Conservation (phyloP, 2,329 filamentous ascomycete genomes). For the Ploettnerulaceae sp. region DNA sequence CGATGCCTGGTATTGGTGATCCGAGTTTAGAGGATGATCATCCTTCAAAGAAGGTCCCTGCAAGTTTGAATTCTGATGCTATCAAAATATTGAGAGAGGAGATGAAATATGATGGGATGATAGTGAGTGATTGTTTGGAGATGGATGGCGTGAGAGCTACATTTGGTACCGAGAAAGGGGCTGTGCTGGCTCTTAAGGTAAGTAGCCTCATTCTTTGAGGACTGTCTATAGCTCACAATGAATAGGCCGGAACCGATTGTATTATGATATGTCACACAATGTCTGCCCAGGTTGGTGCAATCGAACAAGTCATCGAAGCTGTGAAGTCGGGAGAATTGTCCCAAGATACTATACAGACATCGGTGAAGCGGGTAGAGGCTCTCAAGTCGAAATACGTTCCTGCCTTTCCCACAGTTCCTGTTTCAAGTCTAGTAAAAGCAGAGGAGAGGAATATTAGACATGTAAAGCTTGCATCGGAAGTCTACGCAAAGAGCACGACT, state of each 20-base stretch:
- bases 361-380: slow-evolving; percentile 33
- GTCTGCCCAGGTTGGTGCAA: slow-evolving; percentile 38
- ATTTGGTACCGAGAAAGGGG: slow-evolving; percentile 38
- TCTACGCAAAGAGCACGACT: slow-evolving; percentile 39
- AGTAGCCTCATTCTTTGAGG: not conserved
- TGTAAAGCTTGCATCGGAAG: slow-evolving; percentile 30
- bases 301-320: slow-evolving; percentile 37
- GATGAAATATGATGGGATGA: slow-evolving; percentile 40
- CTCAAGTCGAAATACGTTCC: slow-evolving; percentile 36
- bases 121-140: slow-evolving; percentile 42
- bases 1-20: slow-evolving; percentile 33
- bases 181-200: slow-evolving; percentile 37
- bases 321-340: slow-evolving; percentile 35
- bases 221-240: not conserved
- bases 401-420: slow-evolving; percentile 8
- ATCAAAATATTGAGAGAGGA: slow-evolving; percentile 39
- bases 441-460: slow-evolving; percentile 23
- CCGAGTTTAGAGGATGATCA: slow-evolving; percentile 6
- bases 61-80: slow-evolving; percentile 37
- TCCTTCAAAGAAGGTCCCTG: slow-evolving; percentile 32
- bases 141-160: slow-evolving; percentile 41
- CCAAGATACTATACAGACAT: slow-evolving; percentile 33
- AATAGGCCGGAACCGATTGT: slow-evolving; percentile 39
- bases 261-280: slow-evolving; percentile 44
- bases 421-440: slow-evolving; percentile 22